Percentiles rank a stretch among this genome's conserved stretches.
Conservation (phyloP, 2,329 filamentous ascomycete species). For the Diaporthe amygdali region DNA sequence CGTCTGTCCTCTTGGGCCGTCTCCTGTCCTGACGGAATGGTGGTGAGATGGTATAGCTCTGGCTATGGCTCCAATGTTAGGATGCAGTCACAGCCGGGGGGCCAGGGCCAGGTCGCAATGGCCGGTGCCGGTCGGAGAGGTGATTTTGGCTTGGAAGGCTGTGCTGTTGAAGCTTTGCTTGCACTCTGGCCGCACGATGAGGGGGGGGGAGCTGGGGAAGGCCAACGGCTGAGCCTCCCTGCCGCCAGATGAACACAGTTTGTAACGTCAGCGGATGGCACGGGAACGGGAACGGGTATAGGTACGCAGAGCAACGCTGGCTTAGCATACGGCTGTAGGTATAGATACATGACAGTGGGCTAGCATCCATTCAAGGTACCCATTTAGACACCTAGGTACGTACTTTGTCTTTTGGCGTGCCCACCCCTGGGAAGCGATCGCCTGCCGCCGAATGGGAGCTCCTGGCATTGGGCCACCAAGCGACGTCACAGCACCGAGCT, state of each 20-base stretch:
- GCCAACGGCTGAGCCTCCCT: constrained; percentile 5
- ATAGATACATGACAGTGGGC: too few relatives aligned
- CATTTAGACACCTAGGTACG: too few relatives aligned
- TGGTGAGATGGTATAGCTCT: background rate
- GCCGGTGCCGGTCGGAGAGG: background rate
- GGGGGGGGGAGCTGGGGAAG: constrained; percentile 2
- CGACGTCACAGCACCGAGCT: background rate
- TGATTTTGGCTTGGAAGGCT: background rate
- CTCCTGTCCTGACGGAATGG: background rate
- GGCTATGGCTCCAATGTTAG: background rate
- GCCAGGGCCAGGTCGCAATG: background rate
- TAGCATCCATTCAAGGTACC: too few relatives aligned
- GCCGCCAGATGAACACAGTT: background rate
- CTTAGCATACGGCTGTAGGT: too few relatives aligned
- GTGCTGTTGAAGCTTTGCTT: background rate
- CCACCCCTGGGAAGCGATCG: background rate
- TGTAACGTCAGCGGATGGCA: background rate
- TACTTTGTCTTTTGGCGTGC: too few relatives aligned
- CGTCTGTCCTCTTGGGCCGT: background rate
- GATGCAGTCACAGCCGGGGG: background rate
- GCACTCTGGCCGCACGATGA: background rate
- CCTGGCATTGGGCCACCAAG: background rate
- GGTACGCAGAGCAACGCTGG: too few relatives aligned
- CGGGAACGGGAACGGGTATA: background rate
- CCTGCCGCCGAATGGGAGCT: background rate